These are phyloP conservation scores for Fusarium sp. DNA, from an alignment of 2,329 filamentous ascomycete genomes.

Conservation along the genomic window DNA sequence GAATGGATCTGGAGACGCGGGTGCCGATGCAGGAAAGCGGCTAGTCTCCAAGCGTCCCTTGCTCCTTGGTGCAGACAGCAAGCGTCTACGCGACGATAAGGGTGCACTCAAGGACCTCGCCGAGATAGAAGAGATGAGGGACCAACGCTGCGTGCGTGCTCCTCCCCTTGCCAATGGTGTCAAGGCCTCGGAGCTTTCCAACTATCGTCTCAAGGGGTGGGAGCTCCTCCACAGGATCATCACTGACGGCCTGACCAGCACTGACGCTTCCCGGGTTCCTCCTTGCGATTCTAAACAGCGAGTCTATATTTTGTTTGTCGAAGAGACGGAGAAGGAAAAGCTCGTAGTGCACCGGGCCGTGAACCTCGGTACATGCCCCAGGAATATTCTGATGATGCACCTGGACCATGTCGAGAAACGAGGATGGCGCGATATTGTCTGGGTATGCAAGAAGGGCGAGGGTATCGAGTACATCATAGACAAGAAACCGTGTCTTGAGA, in stretches of 20 bases:
- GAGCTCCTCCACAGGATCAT: conserved; percentile 20
- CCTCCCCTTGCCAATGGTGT: not conserved
- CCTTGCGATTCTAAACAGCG: conserved; percentile 10
- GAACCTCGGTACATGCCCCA: conserved; percentile 24
- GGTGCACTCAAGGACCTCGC: not conserved
- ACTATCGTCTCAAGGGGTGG: conserved; percentile 16
- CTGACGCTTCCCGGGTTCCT: not conserved
- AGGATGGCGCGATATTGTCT: conserved; percentile 41
- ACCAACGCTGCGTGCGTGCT: not conserved
- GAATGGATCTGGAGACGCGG: not conserved
- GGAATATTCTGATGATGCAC: conserved; percentile 16
- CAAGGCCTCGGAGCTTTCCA: not conserved
- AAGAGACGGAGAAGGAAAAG: not conserved
- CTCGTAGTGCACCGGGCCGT: not conserved
- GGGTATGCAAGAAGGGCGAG: conserved; percentile 30
- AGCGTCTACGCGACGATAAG: not conserved
- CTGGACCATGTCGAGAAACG: conserved; percentile 25
- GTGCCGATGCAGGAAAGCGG: not conserved
- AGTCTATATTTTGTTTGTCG: conserved; percentile 15
- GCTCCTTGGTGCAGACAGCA: not conserved
- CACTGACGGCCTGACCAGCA: not conserved
- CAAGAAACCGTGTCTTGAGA: not conserved
- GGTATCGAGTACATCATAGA: conserved; percentile 22
- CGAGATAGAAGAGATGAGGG: not conserved
- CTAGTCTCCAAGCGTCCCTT: not conserved